Evolutionary conservation across 257 asterid species (phyloP), one percentile per base, ranked within the genome.

Genomic region (Solanum rostratum): DNA sequence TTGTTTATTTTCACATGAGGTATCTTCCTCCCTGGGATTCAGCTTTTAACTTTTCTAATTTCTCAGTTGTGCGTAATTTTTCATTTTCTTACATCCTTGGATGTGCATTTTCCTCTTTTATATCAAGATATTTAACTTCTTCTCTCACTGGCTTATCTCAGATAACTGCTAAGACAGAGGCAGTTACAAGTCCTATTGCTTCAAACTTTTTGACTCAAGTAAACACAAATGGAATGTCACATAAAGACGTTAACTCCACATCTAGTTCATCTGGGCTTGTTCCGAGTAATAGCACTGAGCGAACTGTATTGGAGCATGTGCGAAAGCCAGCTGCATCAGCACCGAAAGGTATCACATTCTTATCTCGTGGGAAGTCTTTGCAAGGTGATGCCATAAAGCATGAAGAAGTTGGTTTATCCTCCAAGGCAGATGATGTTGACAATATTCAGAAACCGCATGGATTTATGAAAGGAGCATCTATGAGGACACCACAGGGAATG

Each of bases 1-100:
- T 65, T 96, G 99, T 85, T 86, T 93, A 92, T 96, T 96, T 84
- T 95, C 98, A 22, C 99, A 96, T 69, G 87, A 91, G 97, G 98
- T 95, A 87, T 57, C 27, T 49, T 85, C 83, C 91, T 62, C 66
- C 79, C 57, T n/a, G 27, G 85, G 83, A 20, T 79, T 33, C 76
- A 63, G 24, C 46, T 85, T 69, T 69, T 59, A 68, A 22, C 37
- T 85, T 70, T 60, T 19, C 83, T 63, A 46, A 83, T 87, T 37
- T 59, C 18, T 63, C 50, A 62, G 82, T 59, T 74, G 84, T 81
- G 62, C 84, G 74, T 16, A 27, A 78, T 57, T 87, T 29, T 66
- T 86, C 62, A 54, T 66, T 9, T 49, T 78, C 63, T 49, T 78
- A 27, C 63, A 52, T 78, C 82, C 50, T 30, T 80, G 73, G 63